Percentiles rank a stretch among this genome's conserved stretches.
Evolutionary conservation across 176 grass and related monocot genomes (phyloP).

Genomic region (Leersia perrieri): DNA sequence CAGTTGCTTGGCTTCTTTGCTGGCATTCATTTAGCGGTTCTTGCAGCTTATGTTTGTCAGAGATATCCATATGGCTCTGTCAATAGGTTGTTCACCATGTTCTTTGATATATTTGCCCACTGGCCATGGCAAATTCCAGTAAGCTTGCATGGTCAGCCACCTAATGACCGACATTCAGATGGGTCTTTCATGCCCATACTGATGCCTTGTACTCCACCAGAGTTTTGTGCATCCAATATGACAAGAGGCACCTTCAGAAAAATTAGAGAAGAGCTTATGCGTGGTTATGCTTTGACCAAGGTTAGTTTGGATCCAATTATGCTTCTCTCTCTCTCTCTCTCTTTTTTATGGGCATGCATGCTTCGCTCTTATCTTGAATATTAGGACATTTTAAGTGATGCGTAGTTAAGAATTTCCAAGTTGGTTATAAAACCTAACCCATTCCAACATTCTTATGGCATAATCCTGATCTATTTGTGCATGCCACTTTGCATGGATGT

Average conservation of each 20-base stretch:
- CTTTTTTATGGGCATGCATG: no score
- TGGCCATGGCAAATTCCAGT: constrained; percentile 65
- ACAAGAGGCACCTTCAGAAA: constrained; percentile 53
- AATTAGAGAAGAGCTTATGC: constrained; percentile 61
- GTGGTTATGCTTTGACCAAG: constrained; percentile 60
- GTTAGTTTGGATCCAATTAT: constrained; percentile 20
- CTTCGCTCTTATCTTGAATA: not conserved
- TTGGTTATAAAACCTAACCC: not conserved
- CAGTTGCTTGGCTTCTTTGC: constrained; percentile 76
- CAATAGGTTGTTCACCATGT: constrained; percentile 47
- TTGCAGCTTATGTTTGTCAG: constrained; percentile 66
- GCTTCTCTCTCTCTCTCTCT: not conserved
- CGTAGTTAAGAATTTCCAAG: not conserved
- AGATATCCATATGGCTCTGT: constrained; percentile 41
- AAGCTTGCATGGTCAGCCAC: constrained; percentile 37
- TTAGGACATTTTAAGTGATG: not conserved
- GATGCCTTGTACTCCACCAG: constrained; percentile 69
- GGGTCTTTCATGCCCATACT: constrained; percentile 60
- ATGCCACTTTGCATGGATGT: not conserved
- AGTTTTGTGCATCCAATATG: constrained; percentile 62
- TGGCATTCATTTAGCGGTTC: constrained; percentile 66
- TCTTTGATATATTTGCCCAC: constrained; percentile 66
- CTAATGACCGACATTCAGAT: constrained; percentile 27
- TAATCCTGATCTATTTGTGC: not conserved
- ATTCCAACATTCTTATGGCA: not conserved